A percentile compares a stretch with the other conserved stretches of the same genome.
phyloP scores from a whole-genome alignment of 2,329 filamentous ascomycete genomes.

The Arthrinium phaeospermum region DNA sequence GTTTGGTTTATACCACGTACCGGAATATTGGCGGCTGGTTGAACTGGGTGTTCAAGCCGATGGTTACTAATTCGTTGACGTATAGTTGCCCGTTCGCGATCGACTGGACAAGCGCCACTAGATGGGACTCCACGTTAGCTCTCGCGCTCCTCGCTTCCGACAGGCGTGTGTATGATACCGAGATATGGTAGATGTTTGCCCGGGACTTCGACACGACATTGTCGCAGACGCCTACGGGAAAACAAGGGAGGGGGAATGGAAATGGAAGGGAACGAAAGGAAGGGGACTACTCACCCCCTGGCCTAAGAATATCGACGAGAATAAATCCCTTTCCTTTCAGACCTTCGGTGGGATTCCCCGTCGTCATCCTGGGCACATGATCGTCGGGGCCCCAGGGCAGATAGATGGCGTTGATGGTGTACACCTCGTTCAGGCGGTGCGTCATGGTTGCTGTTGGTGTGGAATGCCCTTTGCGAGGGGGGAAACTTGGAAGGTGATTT shows the following conservation, averaged over 20 bases:
- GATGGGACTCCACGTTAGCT: background rate
- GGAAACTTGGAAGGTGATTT: background rate
- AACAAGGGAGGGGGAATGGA: too few relatives aligned
- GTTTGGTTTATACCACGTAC: background rate
- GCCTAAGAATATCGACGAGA: background rate
- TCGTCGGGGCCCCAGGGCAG: background rate
- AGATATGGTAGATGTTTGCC: too few relatives aligned
- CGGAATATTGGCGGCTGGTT: background rate
- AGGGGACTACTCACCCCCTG: background rate
- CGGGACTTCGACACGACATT: too few relatives aligned
- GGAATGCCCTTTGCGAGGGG: background rate
- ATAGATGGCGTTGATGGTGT: background rate
- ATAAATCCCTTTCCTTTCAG: background rate
- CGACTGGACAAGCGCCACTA: background rate
- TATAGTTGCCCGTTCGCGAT: background rate
- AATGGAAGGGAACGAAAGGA: background rate
- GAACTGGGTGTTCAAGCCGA: background rate
- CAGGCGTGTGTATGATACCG: too few relatives aligned
- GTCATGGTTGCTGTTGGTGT: background rate
- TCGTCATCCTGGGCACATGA: background rate
- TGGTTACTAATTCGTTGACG: background rate
- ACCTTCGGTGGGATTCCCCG: background rate
- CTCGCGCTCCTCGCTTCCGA: background rate
- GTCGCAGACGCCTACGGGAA: too few relatives aligned
- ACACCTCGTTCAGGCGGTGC: background rate